Conservation (phyloP, 1,139 yeast species). For the Lodderomyces beijingensis region DNA sequence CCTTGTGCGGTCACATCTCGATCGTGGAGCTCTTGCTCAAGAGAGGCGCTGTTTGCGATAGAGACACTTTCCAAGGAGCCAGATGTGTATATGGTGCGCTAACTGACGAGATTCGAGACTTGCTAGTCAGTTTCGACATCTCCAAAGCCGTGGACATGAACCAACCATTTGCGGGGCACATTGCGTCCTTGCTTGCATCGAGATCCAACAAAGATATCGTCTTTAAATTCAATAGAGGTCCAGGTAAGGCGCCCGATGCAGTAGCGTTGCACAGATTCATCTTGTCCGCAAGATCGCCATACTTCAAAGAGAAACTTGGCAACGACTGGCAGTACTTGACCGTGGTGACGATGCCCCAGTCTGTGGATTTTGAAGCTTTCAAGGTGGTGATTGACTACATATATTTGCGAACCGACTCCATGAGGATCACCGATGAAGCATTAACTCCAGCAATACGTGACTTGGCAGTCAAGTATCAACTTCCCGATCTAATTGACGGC, state of each 20-base stretch:
- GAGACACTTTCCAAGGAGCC: conserved; percentile 78
- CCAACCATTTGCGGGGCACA: conserved; percentile 75
- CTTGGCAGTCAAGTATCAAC: conserved; percentile 30
- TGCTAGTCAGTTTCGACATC: conserved; percentile 58
- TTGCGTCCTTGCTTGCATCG: conserved; percentile 44
- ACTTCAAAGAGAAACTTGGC: conserved; percentile 21
- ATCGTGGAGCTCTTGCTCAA: conserved; percentile 54
- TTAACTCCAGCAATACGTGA: conserved; percentile 23
- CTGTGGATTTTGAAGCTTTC: conserved; percentile 25
- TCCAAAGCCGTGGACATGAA: conserved; percentile 62
- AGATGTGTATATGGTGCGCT: conserved; percentile 77
- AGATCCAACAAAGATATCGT: conserved; percentile 12
- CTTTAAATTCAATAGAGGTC: conserved; percentile 1
- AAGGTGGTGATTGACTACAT: conserved; percentile 45
- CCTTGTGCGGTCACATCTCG: conserved; percentile 67
- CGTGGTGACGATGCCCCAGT: conserved; percentile 20
- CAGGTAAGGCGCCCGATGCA: neutral
- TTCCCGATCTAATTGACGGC: conserved; percentile 33
- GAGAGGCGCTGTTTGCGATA: conserved; percentile 72
- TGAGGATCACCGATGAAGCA: conserved; percentile 22
- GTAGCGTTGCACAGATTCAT: conserved; percentile 38
- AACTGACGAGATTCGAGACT: conserved; percentile 57
- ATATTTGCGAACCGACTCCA: conserved; percentile 40
- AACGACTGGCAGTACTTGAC: conserved; percentile 22
- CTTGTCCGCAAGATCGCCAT: conserved; percentile 33